Evolutionary conservation across 768 basidiomycete genomes (phyloP).

Genomic region (Kwoniella europaea): DNA sequence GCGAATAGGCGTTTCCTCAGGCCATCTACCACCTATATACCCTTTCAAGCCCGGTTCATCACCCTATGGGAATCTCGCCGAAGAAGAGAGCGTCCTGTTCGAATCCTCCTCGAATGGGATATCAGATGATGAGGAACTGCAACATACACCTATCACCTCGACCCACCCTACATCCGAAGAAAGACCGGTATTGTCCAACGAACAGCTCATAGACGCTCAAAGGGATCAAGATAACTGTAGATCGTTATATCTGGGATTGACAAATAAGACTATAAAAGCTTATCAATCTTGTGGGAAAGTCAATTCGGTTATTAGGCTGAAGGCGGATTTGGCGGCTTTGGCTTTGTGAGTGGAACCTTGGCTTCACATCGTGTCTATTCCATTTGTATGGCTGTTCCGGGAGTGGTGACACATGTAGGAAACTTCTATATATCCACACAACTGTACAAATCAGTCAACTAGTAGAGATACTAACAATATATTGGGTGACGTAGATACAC

Average conservation of each 20-base stretch:
- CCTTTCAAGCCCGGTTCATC: conserved; percentile 68
- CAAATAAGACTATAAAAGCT: conserved; percentile 81
- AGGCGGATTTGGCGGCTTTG: conserved; percentile 83
- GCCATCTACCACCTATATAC: conserved; percentile 71
- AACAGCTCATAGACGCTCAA: conserved; percentile 68
- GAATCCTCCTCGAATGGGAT: conserved; percentile 42
- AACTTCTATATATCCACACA: too few species aligned
- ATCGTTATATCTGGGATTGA: conserved; percentile 72
- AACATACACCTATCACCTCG: conserved; percentile 18
- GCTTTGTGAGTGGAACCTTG: conserved; percentile 70
- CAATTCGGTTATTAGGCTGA: conserved; percentile 82
- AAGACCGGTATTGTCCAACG: conserved; percentile 61
- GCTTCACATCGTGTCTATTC: conserved; percentile 5
- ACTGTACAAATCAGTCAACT: too few species aligned
- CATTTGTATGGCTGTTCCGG: not conserved
- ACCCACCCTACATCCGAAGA: not conserved
- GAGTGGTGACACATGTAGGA: too few species aligned
- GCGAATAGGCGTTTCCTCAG: conserved; percentile 73
- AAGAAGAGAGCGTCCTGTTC: conserved; percentile 38
- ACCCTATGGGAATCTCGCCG: conserved; percentile 32
- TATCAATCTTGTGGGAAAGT: conserved; percentile 81
- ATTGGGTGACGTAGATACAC: conserved; percentile 19
- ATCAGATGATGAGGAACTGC: conserved; percentile 27
- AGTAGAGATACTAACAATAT: not conserved
- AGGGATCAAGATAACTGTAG: conserved; percentile 70